phyloP scores from a whole-genome alignment of 1,284 basidiomycete genomes.

The Mycena citricolor region DNA sequence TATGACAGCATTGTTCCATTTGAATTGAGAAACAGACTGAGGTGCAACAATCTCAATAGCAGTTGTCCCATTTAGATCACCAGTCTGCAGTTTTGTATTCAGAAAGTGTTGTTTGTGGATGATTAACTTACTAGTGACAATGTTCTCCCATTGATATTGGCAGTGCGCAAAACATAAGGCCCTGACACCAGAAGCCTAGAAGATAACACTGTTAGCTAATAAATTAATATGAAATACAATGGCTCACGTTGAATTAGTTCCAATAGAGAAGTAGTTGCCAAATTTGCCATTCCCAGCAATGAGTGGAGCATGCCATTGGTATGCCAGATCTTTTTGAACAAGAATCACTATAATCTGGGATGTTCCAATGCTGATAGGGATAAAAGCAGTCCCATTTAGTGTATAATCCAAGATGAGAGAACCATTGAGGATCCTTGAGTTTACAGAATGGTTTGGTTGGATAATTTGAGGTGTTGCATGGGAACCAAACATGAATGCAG shows the following conservation, averaged over 20 bases:
- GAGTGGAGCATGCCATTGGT: constrained; percentile 48
- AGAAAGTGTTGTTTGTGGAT: not conserved
- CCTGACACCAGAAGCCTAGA: constrained; percentile 47
- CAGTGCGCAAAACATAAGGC: constrained; percentile 50
- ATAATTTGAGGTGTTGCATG: constrained; percentile 30
- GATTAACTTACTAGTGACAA: constrained; percentile 38
- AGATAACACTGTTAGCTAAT: not conserved
- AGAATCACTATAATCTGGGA: constrained; percentile 37
- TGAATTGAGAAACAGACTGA: constrained; percentile 34
- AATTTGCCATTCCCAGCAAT: constrained; percentile 39
- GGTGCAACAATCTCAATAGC: constrained; percentile 46
- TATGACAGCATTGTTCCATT: constrained; percentile 43
- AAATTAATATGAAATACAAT: not conserved
- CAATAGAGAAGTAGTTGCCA: constrained; percentile 46
- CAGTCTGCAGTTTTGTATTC: constrained; percentile 35
- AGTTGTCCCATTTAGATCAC: constrained; percentile 50
- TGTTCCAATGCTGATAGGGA: constrained; percentile 32
- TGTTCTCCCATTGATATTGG: constrained; percentile 35
- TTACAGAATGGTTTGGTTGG: constrained; percentile 30
- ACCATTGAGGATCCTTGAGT: constrained; percentile 33
- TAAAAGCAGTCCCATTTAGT: constrained; percentile 35
- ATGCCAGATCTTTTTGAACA: constrained; percentile 46
- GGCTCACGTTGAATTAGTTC: constrained; percentile 44
- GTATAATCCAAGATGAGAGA: constrained; percentile 40
- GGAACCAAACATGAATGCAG: constrained; percentile 37